Evolutionary conservation across 164 flowering plant species (phyloP).

Genomic region (Magnolia sinica): DNA sequence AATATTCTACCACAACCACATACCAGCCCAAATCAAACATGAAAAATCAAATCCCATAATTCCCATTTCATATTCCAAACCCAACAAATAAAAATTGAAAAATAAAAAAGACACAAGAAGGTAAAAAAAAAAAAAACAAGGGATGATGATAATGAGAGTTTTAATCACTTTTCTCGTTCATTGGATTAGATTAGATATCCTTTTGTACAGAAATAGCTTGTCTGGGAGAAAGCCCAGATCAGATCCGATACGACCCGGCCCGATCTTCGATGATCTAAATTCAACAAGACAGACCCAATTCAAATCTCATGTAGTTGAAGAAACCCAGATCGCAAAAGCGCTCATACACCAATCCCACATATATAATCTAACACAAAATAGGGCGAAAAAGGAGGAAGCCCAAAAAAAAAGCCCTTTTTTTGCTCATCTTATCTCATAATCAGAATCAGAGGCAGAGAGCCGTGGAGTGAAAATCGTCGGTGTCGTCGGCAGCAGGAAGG

Average conservation of each 20-base stretch:
- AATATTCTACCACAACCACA: too few species aligned
- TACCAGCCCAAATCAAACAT: too few species aligned
- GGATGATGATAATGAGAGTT: not conserved
- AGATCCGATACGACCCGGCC: conserved; percentile 7
- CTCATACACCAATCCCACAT: conserved; percentile 13
- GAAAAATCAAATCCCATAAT: too few species aligned
- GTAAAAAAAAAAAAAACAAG: not conserved
- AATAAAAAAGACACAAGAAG: not conserved
- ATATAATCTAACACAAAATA: conserved; percentile 10
- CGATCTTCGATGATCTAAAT: conserved; percentile 10
- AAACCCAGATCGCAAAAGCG: conserved; percentile 15
- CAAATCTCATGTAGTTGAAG: conserved; percentile 30
- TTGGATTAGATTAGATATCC: conserved; percentile 15
- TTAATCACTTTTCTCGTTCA: conserved; percentile 10
- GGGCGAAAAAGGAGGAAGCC: not conserved
- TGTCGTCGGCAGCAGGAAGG: conserved; percentile 16
- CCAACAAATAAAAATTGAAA: not conserved
- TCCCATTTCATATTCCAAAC: not conserved
- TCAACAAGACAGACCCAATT: conserved; percentile 23
- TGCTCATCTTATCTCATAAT: conserved; percentile 1
- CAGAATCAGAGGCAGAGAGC: conserved; percentile 46
- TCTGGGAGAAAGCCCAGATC: conserved; percentile 9
- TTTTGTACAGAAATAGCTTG: conserved; percentile 18
- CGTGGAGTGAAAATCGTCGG: conserved; percentile 43
- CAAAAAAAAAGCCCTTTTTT: conserved; percentile 1